Evolutionary conservation across 495 filamentous ascomycete genomes (phyloP).

Genomic region (Penicillium desertorum): DNA sequence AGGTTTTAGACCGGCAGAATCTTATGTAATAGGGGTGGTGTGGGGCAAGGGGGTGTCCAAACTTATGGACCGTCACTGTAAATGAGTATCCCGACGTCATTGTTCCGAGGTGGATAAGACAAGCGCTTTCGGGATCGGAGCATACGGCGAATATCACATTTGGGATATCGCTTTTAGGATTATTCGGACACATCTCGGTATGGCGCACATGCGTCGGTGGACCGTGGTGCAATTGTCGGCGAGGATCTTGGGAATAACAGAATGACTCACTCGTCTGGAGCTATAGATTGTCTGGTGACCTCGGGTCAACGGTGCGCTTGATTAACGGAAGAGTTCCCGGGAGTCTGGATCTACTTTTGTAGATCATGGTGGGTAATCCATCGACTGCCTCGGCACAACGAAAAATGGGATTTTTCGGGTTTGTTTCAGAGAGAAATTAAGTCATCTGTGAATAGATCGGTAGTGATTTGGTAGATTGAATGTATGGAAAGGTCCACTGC

Average conservation of each 20-base stretch:
- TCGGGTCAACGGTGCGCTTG: neutral
- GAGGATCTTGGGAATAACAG: neutral
- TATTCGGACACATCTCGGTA: neutral
- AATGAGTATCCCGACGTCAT: neutral
- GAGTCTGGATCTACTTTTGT: neutral
- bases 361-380: conserved; percentile 6
- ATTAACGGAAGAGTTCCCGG: neutral
- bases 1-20: too few species aligned
- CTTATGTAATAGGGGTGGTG: too few species aligned
- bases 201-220: neutral
- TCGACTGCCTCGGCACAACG: neutral
- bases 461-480: neutral
- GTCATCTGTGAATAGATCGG: neutral
- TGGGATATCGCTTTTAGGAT: neutral
- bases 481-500: neutral
- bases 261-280: neutral
- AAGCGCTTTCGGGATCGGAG: neutral
- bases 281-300: neutral
- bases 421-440: neutral
- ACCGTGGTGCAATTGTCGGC: neutral
- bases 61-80: too few species aligned
- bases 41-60: too few species aligned
- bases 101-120: neutral
- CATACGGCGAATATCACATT: neutral
- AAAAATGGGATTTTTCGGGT: neutral